Evolutionary conservation across 768 basidiomycete species (phyloP), one percentile per base, ranked within the genome.

Genomic region (Psilocybe subaeruginosa): DNA sequence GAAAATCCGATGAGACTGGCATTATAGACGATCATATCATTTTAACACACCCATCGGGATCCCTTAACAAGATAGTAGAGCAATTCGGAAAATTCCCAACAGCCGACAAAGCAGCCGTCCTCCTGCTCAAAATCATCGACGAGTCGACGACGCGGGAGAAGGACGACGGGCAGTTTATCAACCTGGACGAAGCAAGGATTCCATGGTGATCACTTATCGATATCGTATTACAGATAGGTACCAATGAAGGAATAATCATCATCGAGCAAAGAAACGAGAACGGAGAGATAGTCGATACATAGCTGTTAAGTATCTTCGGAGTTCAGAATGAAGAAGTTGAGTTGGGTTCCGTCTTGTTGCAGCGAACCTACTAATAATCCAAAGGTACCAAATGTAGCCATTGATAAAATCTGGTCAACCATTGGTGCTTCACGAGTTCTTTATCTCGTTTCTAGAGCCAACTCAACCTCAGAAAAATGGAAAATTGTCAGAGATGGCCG

Each of bases 141-240:
- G 50, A 37, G 3, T 48, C 63, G 3, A 64, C 59, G 8, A 12
- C 23, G 23, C 23, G 63, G 29, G 58, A 60, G 51, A 60, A 41
- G 14, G 49, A 57, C 8, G 55, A 59, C 6, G 63, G 63, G 11
- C 37, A 64, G 16, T 64, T 64, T 17, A 12, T 60, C 11, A 57
- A 60, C 27, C 3, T 60, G 3, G 59, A 64, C 2, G 63, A 59
- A 2, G 33, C n/a, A 23, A 37, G 19, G 47, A 47, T 59, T 27
- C 54, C 47, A 1, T 59, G 61, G 57, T 51, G 48, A 51, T 58
- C 7, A 35, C 11, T 23, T 23, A 23, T 23, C 0, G 23, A 23
- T 23, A 23, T 23, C 23, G 0, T 23, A 23, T 23, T 23, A 23
- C 23, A 23, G 23, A 23, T 23, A 23, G 23, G 2, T 23, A 23